phyloP scores from a whole-genome alignment of 257 asterid species.

The Solanum appendiculatum region DNA sequence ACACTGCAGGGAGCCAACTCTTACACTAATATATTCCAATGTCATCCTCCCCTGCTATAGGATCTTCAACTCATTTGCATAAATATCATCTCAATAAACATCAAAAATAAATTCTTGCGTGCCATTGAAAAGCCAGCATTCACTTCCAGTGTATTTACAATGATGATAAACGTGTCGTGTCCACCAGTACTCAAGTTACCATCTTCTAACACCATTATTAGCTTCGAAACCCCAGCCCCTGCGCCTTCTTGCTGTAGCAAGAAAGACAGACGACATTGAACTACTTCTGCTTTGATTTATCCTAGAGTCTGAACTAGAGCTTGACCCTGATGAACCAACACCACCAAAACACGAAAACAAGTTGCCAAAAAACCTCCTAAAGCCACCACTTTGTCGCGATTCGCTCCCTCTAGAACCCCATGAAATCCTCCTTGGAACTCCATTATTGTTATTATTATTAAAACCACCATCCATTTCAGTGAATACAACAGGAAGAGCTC shows the following conservation, averaged over 20 bases:
- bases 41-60: background rate
- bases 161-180: background rate
- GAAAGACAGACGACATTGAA: conserved; percentile 33
- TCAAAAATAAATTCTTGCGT: background rate
- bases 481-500: conserved; percentile 81
- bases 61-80: conserved; percentile 3
- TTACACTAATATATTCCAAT: background rate
- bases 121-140: background rate
- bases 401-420: conserved; percentile 66
- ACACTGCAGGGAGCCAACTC: conserved; percentile 2
- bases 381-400: conserved; percentile 42
- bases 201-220: background rate
- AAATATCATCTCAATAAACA: background rate
- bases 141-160: background rate
- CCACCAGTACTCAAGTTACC: background rate
- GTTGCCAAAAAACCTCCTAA: conserved; percentile 42
- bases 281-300: conserved; percentile 15
- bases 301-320: conserved; percentile 50
- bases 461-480: conserved; percentile 93
- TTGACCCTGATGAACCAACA: conserved; percentile 24
- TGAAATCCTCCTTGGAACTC: conserved; percentile 60
- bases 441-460: conserved; percentile 44
- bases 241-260: conserved; percentile 37
- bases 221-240: conserved; percentile 44
- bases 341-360: conserved; percentile 68